A percentile compares a stretch with the other conserved stretches of the same genome.
Evolutionary conservation across 106 monocot species (phyloP).

Genomic region (Alisma plantagoaquatica): DNA sequence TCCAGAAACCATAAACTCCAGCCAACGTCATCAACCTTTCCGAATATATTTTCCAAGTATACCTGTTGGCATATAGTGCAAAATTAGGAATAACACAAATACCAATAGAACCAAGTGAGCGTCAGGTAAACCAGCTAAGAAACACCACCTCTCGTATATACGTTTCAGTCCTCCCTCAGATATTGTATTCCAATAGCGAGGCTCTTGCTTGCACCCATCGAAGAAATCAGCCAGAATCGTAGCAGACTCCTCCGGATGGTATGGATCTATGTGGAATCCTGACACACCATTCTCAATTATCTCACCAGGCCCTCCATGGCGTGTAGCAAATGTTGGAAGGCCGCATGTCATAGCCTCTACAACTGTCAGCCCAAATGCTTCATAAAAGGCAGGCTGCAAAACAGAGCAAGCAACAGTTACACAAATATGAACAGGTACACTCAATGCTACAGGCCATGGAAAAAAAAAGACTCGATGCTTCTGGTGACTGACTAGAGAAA

Average conservation of each 20-base stretch:
- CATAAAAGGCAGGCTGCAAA: conserved; percentile 85
- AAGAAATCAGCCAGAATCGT: conserved; percentile 55
- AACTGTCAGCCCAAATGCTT: conserved; percentile 92
- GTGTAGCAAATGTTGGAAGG: conserved; percentile 88
- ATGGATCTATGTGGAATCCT: conserved; percentile 92
- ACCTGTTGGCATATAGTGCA: too few species aligned
- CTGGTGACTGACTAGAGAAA: too few species aligned
- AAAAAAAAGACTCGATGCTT: too few species aligned
- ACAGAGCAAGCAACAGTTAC: background rate
- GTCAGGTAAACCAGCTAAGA: too few species aligned
- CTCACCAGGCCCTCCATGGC: conserved; percentile 89
- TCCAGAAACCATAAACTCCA: conserved; percentile 97
- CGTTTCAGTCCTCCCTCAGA: conserved; percentile 51
- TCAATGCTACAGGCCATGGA: too few species aligned
- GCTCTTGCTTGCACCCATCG: conserved; percentile 44
- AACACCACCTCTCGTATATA: conserved; percentile 79
- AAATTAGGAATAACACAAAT: too few species aligned
- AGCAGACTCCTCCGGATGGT: conserved; percentile 68
- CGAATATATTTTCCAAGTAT: conserved; percentile 96
- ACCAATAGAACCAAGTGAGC: too few species aligned
- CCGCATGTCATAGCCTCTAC: conserved; percentile 92
- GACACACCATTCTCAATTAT: conserved; percentile 84
- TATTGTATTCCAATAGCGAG: conserved; percentile 50
- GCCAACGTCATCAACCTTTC: conserved; percentile 88
- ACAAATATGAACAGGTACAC: background rate